Conservation (phyloP, 148 eudicot genomes). For the Cornus kousa region DNA sequence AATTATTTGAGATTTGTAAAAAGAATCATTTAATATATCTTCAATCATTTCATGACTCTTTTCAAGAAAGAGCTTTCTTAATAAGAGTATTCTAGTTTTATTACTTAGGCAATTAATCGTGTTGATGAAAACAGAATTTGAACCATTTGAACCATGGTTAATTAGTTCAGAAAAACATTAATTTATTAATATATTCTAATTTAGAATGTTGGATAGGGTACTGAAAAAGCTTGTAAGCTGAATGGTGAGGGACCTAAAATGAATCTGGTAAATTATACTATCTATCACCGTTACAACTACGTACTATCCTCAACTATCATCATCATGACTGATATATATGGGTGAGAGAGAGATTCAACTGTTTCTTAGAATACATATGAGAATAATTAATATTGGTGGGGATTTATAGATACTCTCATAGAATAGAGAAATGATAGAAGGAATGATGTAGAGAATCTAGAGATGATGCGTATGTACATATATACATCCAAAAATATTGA, state of each 20-base stretch:
- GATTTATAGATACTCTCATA: not conserved
- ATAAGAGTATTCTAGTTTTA: too few species aligned
- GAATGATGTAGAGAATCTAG: not conserved
- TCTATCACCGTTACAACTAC: constrained; percentile 9
- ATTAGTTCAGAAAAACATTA: too few species aligned
- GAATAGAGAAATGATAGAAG: not conserved
- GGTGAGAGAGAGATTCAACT: not conserved
- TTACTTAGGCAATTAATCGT: too few species aligned
- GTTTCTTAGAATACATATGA: not conserved
- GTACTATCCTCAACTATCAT: not conserved
- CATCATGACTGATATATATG: not conserved
- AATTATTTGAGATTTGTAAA: too few species aligned
- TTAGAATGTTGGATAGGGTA: too few species aligned
- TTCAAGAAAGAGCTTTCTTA: too few species aligned
- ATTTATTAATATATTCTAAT: too few species aligned
- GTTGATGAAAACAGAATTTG: not conserved
- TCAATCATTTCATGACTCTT: too few species aligned
- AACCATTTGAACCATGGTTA: not conserved
- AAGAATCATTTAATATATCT: too few species aligned
- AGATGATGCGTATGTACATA: too few species aligned
- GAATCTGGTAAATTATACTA: not conserved
- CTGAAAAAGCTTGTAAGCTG: not conserved
- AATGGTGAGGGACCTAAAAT: not conserved
- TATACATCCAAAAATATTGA: too few species aligned
- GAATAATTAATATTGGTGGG: too few species aligned